Base-by-base conservation (phyloP, 1,284 basidiomycete species). In the Cystobasidium sp. region DNA sequence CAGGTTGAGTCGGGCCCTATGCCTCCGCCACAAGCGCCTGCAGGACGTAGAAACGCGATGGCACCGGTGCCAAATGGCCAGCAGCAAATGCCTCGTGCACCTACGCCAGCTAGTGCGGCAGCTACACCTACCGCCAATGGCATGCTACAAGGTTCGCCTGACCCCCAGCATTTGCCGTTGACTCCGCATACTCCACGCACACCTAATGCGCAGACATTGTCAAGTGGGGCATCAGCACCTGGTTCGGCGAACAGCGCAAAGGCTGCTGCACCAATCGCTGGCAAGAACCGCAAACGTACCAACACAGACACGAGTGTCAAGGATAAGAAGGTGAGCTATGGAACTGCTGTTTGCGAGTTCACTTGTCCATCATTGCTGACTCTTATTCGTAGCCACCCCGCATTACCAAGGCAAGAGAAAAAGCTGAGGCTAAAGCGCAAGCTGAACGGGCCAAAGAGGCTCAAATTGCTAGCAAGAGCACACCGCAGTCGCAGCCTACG, bases 91-190 rank as follows among this genome's bases (percentile, higher is more conserved):
- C 52, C 66, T 41, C 43, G 53, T 22, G 53, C 66, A 46, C 66
- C 66, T 10, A 47, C 49, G 31, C 62, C 62, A 12, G 41, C 63
- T 16, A 56, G 51, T 31, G 41, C 56, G 24, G 70, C 63, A 31
- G 59, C 70, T 9, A 73, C 70, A 39, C 70, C 70, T 14, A 37
- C 68, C 18, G 56, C 55, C 20, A 66, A 65, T 41, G 70, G 70
- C 18, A 31, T 55, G 37, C n/a, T 41, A n/a, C 62, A 65, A 20
- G 70, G 70, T 9, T 65, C 62, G 12, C 70, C 70, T 52, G 70
- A 73, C 16, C 46, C 70, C 1, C 51, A 63, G 7, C 52, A 61
- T 44, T 63, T 66, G 46, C 68, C 68, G 5, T n/a, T 55, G 20
- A 70, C 68, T 1, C 67, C 67, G 16, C 67, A 58, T 20, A 71